These are phyloP conservation scores for Hortaea sp. DNA, from an alignment of 2,329 filamentous ascomycete genomes.

Conservation along the genomic window DNA sequence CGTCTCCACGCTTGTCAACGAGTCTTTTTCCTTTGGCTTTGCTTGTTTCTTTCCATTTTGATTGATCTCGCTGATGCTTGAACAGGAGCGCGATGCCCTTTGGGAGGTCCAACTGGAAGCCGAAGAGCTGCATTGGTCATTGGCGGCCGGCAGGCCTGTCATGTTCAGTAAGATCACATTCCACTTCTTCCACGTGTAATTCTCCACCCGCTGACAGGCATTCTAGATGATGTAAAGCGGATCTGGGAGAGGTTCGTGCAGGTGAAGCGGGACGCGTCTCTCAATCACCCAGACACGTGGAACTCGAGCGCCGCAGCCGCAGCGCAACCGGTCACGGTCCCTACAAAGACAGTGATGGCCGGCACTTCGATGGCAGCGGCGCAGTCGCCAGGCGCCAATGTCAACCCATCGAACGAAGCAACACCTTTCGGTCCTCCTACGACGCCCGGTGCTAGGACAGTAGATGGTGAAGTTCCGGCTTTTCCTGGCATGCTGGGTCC, in stretches of 20 bases:
- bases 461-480: too few relatives aligned
- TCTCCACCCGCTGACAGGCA: neutral
- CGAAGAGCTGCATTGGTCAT: conserved; percentile 5
- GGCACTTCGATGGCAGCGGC: neutral
- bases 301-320: neutral
- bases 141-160: conserved; percentile 4
- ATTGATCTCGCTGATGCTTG: neutral
- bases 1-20: neutral
- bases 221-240: conserved; percentile 2
- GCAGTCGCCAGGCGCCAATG: neutral
- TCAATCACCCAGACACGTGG: conserved; percentile 7
- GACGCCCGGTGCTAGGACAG: too few relatives aligned
- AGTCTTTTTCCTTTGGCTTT: neutral
- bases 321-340: neutral
- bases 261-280: conserved; percentile 3
- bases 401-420: too few relatives aligned
- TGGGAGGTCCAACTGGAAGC: conserved; percentile 6
- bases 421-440: too few relatives aligned
- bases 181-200: too few relatives aligned
- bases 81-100: conserved; percentile 4
- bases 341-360: neutral
- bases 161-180: neutral
- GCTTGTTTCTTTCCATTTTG: too few relatives aligned
- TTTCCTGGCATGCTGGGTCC: too few relatives aligned
- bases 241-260: conserved; percentile 5